These are phyloP conservation scores for Urtica urens DNA, from an alignment of 306 rosid genomes.

Conservation along the genomic window DNA sequence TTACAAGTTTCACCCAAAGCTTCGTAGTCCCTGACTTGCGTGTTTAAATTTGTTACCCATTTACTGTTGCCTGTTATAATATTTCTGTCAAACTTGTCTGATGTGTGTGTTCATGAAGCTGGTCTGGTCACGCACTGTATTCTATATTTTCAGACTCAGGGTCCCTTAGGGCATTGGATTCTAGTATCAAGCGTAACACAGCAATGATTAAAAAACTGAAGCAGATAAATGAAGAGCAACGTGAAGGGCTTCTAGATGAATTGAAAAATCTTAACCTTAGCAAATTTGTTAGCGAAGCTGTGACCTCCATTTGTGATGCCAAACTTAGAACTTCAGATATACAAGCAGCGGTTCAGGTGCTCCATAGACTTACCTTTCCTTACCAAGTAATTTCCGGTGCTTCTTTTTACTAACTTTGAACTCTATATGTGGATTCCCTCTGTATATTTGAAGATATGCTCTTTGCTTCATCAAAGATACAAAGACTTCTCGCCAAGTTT, in stretches of 20 bases:
- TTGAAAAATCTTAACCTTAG: conserved; percentile 79
- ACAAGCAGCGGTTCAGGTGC: conserved; percentile 94
- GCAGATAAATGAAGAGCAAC: conserved; percentile 94
- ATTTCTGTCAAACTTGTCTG: too few relatives aligned
- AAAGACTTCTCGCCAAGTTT: conserved; percentile 84
- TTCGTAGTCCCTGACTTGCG: too few relatives aligned
- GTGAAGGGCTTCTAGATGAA: conserved; percentile 81
- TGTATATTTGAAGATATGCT: conserved; percentile 57
- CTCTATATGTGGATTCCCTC: conserved; percentile 7
- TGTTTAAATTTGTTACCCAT: too few relatives aligned
- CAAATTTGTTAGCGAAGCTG: conserved; percentile 99
- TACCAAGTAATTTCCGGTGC: neutral
- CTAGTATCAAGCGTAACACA: conserved; percentile 94
- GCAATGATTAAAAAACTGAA: conserved; percentile 91
- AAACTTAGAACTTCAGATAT: conserved; percentile 85
- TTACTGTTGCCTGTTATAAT: too few relatives aligned
- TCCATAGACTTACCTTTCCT: neutral
- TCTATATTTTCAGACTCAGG: conserved; percentile 50
- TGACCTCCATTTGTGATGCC: conserved; percentile 88
- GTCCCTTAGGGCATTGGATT: conserved; percentile 82
- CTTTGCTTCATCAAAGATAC: conserved; percentile 98
- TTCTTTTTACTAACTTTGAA: conserved; percentile 3
- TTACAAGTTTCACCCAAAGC: too few relatives aligned
- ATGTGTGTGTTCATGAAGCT: neutral
- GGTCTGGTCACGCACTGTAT: conserved; percentile 10